A percentile compares a stretch with the other conserved stretches of the same genome.
phyloP scores from a whole-genome alignment of 1,284 basidiomycete genomes.

The Ganoderma boninense region DNA sequence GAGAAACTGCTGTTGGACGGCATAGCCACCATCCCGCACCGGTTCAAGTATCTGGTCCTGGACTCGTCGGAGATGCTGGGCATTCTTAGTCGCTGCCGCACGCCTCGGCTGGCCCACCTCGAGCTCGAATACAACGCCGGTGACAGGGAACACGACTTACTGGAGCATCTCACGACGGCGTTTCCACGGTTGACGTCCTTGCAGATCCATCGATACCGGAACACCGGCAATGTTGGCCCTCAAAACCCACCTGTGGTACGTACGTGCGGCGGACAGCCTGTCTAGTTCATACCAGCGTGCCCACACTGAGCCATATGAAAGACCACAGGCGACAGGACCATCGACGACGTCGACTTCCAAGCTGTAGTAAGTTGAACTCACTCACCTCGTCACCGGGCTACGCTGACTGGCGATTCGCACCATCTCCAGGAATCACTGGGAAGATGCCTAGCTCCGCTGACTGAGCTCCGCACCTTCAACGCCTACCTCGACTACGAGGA shows the following conservation, averaged over 20 bases:
- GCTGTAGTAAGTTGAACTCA: not conserved
- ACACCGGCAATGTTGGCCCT: not conserved
- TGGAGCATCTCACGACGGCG: not conserved
- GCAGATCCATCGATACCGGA: not conserved
- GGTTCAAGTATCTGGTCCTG: constrained; percentile 1
- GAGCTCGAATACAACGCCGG: not conserved
- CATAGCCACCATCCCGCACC: not conserved
- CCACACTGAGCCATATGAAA: not conserved
- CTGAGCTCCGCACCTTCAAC: not conserved
- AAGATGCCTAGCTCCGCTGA: not conserved
- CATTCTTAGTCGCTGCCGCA: not conserved
- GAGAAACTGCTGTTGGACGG: not conserved
- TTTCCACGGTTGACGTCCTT: not conserved
- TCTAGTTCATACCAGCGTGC: not conserved
- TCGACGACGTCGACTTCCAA: not conserved
- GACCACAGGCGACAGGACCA: not conserved
- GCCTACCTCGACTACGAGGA: constrained; percentile 3
- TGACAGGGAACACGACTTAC: not conserved
- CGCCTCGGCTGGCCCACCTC: not conserved
- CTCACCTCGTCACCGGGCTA: not conserved
- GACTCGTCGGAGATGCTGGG: not conserved
- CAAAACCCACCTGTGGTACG: not conserved
- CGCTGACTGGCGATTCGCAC: not conserved
- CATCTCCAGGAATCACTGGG: not conserved
- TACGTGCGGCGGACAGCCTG: not conserved